A percentile compares a stretch with the other conserved stretches of the same genome.
These are phyloP conservation scores for Talaromyces amestolkiae DNA, from an alignment of 2,329 filamentous ascomycete genomes.

Conservation along the genomic window DNA sequence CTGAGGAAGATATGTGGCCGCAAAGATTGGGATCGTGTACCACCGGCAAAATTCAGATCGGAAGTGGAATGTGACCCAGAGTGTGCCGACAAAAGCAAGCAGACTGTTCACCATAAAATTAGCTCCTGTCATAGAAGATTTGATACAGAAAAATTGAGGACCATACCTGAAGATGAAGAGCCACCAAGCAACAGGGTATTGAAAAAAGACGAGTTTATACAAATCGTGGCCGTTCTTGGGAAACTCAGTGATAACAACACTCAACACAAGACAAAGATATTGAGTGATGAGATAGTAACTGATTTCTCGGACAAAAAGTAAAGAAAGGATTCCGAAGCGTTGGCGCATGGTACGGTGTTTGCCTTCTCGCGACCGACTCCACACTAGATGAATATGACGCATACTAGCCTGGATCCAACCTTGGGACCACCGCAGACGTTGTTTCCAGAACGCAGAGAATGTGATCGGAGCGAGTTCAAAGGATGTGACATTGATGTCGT, in stretches of 20 bases:
- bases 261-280: slow-evolving; percentile 48
- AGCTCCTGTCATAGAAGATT: not conserved
- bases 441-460: slow-evolving; percentile 49
- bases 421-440: slow-evolving; percentile 52
- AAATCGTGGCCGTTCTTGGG: slow-evolving; percentile 39
- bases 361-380: slow-evolving; percentile 35
- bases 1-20: slow-evolving; percentile 45
- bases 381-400: slow-evolving; percentile 44
- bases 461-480: slow-evolving; percentile 51
- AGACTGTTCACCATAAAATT: slow-evolving; percentile 29
- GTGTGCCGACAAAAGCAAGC: slow-evolving; percentile 44
- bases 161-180: slow-evolving; percentile 45
- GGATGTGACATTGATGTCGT: slow-evolving; percentile 50
- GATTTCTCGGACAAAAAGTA: slow-evolving; percentile 47
- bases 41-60: slow-evolving; percentile 47
- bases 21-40: slow-evolving; percentile 45
- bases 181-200: slow-evolving; percentile 50
- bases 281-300: slow-evolving; percentile 52
- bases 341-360: slow-evolving; percentile 36
- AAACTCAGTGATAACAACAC: slow-evolving; percentile 47
- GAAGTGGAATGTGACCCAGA: slow-evolving; percentile 48
- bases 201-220: slow-evolving; percentile 47
- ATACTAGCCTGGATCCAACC: slow-evolving; percentile 52
- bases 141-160: not conserved
- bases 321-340: slow-evolving; percentile 46